Percentiles rank a stretch among this genome's conserved stretches.
Conservation (phyloP, 148 eudicot species). For the Persicaria tinctoria region DNA sequence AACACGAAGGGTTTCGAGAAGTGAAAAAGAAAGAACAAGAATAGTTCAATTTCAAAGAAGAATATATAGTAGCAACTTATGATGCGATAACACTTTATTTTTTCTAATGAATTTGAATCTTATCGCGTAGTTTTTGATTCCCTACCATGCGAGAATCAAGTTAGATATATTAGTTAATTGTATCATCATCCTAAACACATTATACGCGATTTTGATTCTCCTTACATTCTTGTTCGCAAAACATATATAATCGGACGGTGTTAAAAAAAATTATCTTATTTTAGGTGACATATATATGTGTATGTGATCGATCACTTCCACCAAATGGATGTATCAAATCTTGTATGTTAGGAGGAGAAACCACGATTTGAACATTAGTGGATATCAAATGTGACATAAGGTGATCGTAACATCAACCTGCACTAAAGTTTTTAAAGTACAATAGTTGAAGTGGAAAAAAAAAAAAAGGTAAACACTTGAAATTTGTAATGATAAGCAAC, state of each 20-base stretch:
- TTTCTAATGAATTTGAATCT: background rate
- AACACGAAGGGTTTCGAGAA: too few species aligned
- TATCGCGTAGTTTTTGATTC: conserved; percentile 1
- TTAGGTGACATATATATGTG: background rate
- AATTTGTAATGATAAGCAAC: conserved; percentile 2
- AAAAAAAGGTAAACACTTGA: background rate
- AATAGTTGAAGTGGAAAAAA: background rate
- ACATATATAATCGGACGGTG: background rate
- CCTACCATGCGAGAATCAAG: background rate
- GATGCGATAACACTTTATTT: background rate
- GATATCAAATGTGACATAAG: too few species aligned
- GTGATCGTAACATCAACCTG: background rate
- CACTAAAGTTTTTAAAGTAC: background rate
- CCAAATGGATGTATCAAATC: background rate
- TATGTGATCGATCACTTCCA: background rate
- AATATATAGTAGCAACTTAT: background rate
- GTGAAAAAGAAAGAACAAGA: too few species aligned
- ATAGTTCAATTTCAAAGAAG: too few species aligned
- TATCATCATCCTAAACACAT: background rate
- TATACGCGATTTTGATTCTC: background rate
- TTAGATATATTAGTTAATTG: background rate
- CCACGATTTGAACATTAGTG: too few species aligned
- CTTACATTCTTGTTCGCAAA: background rate
- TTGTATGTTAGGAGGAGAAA: background rate
- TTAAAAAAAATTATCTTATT: background rate